phyloP scores from a whole-genome alignment of 1,284 basidiomycete species.

The Macrocystidia cucumis region DNA sequence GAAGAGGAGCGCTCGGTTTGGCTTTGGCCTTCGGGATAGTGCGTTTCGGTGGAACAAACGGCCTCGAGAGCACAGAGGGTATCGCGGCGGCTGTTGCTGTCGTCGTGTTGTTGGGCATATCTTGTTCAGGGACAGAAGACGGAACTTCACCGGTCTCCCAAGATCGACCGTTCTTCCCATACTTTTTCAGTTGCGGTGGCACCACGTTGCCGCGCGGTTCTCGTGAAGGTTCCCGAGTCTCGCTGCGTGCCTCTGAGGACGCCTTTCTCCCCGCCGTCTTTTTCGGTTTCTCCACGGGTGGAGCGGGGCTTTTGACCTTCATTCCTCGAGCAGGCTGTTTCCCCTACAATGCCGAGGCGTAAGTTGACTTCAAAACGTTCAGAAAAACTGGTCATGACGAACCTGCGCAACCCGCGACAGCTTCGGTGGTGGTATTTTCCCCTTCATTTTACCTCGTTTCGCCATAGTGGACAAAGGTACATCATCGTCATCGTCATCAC shows the following conservation, averaged over 20 bases:
- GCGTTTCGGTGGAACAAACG: too few species aligned
- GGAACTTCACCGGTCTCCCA: conserved; percentile 25
- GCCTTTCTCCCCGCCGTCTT: too few species aligned
- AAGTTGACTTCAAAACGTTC: too few species aligned
- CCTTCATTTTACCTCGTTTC: conserved; percentile 10
- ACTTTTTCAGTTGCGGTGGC: conserved; percentile 5
- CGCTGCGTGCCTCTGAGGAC: too few species aligned
- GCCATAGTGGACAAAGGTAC: conserved; percentile 29
- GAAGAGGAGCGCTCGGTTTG: conserved; percentile 7
- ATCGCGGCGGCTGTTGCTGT: too few species aligned
- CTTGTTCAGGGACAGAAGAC: conserved; percentile 33
- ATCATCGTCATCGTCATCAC: conserved; percentile 32
- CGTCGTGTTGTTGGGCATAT: conserved; percentile 13
- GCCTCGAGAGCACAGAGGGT: too few species aligned
- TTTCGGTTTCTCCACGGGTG: too few species aligned
- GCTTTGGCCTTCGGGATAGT: conserved; percentile 6
- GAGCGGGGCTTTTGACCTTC: background rate
- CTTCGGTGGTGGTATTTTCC: background rate
- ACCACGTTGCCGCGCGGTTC: too few species aligned
- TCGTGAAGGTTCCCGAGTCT: too few species aligned
- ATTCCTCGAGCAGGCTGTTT: background rate
- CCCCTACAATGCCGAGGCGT: too few species aligned
- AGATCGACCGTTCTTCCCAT: conserved; percentile 13
- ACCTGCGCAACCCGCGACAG: too few species aligned
- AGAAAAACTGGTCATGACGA: too few species aligned